Evolutionary conservation across 2,329 filamentous ascomycete species (phyloP), one percentile per base, ranked within the genome.

Genomic region (Phyllosticta citrichinensis): DNA sequence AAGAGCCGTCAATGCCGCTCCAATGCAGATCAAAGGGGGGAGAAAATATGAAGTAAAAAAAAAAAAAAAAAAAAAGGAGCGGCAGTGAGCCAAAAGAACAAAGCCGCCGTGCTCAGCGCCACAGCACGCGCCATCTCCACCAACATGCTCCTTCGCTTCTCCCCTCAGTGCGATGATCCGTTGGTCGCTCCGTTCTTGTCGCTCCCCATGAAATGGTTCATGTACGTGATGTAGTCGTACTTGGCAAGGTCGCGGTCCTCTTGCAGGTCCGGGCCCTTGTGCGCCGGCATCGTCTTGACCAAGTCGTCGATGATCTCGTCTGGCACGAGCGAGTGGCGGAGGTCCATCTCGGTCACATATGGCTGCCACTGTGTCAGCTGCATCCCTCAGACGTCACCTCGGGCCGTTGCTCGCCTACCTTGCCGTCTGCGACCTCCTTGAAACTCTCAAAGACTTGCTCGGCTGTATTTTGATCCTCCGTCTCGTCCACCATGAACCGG

Each of bases 381-480:
- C 52, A 51, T 24, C 24, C 24, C 19, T 55, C 10, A 30, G 27
- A 14, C 25, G 47, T 50, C 27, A 33, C 12, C 27, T 20, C 17
- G 33, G 25, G 12, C 20, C 3, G 17, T 50, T 55, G 12, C 8
- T 55, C 52, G 67, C 79, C 66, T 73, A 83, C 81, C 78, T 99
- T 99, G 66, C 94, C 94, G 77, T 99, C 94, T 19, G 94, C 94
- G 54, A 99, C 94, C 76, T 99, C 94, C 62, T 87, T 86, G 83
- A 99, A 99, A 65, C 89, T 95, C 77, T 99, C 93, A 79, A 94
- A 97, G 5, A 99, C 94, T 74, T 99, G 94, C 75, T 97, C 94
- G 12, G 94, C 94, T 3, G 92, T 97, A 74, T 99, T 97, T 77
- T 99, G 94, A 71, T 99, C 94, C 76, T 99, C 94, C 12, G 94